phyloP scores from a whole-genome alignment of 768 basidiomycete genomes.

The Mrakia gelida region DNA sequence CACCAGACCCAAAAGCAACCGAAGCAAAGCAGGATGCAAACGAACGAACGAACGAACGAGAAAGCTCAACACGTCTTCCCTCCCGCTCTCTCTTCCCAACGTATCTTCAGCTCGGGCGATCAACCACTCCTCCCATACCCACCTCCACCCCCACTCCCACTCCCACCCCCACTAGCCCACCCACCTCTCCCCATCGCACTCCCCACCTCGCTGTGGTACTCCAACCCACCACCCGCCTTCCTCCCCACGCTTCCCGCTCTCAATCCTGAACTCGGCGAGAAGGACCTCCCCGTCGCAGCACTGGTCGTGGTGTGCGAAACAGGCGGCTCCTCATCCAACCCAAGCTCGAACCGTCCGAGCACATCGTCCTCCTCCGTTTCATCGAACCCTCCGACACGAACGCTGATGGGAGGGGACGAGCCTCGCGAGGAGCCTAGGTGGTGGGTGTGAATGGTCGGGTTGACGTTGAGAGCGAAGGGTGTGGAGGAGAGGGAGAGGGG shows the following conservation, averaged over 20 bases:
- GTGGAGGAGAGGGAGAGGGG: no score
- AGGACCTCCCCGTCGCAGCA: neutral
- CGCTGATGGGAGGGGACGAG: neutral
- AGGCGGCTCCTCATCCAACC: neutral
- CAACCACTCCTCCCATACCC: constrained; percentile 3
- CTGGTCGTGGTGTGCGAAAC: neutral
- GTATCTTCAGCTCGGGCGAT: neutral
- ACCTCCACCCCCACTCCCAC: neutral
- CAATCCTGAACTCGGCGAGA: neutral
- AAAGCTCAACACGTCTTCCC: neutral
- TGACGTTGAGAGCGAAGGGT: neutral
- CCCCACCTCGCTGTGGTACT: neutral
- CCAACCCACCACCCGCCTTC: neutral
- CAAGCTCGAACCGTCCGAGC: constrained; percentile 12
- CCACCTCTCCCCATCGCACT: neutral
- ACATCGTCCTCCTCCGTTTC: constrained; percentile 25
- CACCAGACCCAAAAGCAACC: no score
- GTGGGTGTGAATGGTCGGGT: neutral
- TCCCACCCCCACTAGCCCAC: neutral
- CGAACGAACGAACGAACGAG: no score
- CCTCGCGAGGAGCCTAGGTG: neutral
- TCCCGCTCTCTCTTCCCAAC: neutral
- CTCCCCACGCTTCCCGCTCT: neutral
- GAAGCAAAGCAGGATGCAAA: no score
- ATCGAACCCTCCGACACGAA: neutral